Conservation (phyloP, 2,329 filamentous ascomycete species). For the Leptographium flavum region DNA sequence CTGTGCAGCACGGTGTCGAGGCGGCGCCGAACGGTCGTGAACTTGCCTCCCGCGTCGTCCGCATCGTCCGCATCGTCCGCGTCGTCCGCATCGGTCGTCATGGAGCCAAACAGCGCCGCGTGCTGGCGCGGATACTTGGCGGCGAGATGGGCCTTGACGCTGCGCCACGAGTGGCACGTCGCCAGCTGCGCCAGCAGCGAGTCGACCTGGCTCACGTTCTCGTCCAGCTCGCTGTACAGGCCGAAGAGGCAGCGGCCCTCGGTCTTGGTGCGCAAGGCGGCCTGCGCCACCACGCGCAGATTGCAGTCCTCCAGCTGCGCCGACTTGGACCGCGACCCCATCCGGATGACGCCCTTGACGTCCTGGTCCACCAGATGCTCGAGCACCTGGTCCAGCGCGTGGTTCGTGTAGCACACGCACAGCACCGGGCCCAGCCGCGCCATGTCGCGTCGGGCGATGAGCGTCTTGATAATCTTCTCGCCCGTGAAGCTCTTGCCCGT, state of each 20-base stretch:
- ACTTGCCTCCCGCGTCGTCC: conserved; percentile 12
- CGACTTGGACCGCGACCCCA: conserved; percentile 45
- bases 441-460: conserved; percentile 28
- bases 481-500: conserved; percentile 55
- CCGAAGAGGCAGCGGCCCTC: conserved; percentile 21
- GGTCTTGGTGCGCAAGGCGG: conserved; percentile 21
- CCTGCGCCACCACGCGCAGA: conserved; percentile 24
- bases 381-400: conserved; percentile 41
- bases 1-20: conserved; percentile 8
- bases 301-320: conserved; percentile 34
- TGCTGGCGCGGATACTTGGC: conserved; percentile 12
- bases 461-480: conserved; percentile 39
- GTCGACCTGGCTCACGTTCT: background rate
- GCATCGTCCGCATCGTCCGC: conserved; percentile 12
- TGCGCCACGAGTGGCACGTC: background rate
- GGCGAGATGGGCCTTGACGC: background rate
- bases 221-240: conserved; percentile 9
- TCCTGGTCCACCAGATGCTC: conserved; percentile 37
- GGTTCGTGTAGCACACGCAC: conserved; percentile 33
- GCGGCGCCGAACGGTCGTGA: conserved; percentile 9
- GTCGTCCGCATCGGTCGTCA: background rate
- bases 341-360: conserved; percentile 40
- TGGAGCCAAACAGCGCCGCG: background rate
- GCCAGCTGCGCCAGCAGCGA: background rate
- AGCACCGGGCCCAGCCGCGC: conserved; percentile 31